A percentile compares a stretch with the other conserved stretches of the same genome.
phyloP scores from a whole-genome alignment of 257 asterid genomes.

The Solanum phureja region DNA sequence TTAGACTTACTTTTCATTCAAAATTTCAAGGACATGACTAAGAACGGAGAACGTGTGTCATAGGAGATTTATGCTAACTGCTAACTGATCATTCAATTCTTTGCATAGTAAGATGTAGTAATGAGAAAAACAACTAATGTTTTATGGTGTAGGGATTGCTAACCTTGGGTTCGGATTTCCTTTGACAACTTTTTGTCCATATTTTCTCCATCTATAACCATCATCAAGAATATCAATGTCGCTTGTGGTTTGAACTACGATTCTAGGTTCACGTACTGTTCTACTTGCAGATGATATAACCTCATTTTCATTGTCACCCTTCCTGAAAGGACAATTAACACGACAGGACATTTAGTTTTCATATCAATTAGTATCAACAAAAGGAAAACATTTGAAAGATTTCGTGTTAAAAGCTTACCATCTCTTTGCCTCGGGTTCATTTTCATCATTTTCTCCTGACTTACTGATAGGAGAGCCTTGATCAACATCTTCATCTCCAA shows the following conservation, averaged over 20 bases:
- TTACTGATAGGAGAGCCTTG: constrained; percentile 64
- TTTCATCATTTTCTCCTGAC: constrained; percentile 58
- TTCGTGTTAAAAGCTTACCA: constrained; percentile 34
- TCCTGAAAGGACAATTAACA: constrained; percentile 37
- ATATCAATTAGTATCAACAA: neutral
- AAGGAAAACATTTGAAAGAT: neutral
- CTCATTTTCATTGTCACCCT: constrained; percentile 60
- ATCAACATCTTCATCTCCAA: constrained; percentile 77
- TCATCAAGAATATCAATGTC: constrained; percentile 92
- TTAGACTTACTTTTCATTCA: neutral
- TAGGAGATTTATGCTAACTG: neutral
- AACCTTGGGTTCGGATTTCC: constrained; percentile 96
- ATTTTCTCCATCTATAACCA: constrained; percentile 94
- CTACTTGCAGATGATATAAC: constrained; percentile 59
- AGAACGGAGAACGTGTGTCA: neutral
- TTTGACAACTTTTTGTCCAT: constrained; percentile 92
- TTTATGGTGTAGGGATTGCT: neutral
- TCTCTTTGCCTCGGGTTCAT: constrained; percentile 74
- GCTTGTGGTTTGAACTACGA: constrained; percentile 93
- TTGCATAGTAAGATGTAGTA: neutral
- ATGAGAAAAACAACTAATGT: neutral
- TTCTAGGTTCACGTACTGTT: constrained; percentile 78
- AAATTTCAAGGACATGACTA: neutral
- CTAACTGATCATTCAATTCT: neutral
- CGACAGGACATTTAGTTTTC: neutral